Conservation (phyloP, 352 stramenopile genomes). For the Phytophthora rubi region DNA sequence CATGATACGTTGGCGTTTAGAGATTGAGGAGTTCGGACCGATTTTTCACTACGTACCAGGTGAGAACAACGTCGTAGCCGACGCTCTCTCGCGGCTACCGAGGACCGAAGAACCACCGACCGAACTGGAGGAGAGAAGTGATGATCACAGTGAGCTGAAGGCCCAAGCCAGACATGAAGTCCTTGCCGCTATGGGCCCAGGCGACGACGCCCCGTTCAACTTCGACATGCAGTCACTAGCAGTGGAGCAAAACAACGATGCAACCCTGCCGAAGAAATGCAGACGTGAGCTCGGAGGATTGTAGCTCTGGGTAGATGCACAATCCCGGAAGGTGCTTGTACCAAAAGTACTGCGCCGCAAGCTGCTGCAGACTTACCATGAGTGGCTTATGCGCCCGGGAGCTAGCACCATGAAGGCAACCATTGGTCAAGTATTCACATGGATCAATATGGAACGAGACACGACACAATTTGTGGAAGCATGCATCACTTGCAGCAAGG, state of each 20-base stretch:
- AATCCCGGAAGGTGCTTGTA: background rate
- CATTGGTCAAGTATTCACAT: conserved; percentile 10
- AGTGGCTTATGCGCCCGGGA: conserved; percentile 11
- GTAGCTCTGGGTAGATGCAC: background rate
- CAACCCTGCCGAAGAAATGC: background rate
- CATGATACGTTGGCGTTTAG: background rate
- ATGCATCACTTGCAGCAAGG: background rate
- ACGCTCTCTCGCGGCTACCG: background rate
- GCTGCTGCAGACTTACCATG: conserved; percentile 1
- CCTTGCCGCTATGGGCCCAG: too few relatives aligned
- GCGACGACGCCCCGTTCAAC: background rate
- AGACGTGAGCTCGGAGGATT: conserved; percentile 1
- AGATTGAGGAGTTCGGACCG: background rate
- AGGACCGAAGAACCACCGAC: background rate
- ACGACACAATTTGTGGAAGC: background rate
- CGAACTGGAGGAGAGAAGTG: background rate
- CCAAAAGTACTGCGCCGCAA: background rate
- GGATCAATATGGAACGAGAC: background rate
- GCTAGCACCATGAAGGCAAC: conserved; percentile 1
- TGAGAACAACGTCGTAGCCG: background rate
- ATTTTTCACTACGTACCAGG: background rate
- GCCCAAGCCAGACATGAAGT: too few relatives aligned
- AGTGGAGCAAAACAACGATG: background rate
- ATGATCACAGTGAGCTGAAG: background rate
- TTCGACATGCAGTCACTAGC: background rate